Evolutionary conservation across 257 asterid genomes (phyloP).

Genomic region (Capsicum baccatum): DNA sequence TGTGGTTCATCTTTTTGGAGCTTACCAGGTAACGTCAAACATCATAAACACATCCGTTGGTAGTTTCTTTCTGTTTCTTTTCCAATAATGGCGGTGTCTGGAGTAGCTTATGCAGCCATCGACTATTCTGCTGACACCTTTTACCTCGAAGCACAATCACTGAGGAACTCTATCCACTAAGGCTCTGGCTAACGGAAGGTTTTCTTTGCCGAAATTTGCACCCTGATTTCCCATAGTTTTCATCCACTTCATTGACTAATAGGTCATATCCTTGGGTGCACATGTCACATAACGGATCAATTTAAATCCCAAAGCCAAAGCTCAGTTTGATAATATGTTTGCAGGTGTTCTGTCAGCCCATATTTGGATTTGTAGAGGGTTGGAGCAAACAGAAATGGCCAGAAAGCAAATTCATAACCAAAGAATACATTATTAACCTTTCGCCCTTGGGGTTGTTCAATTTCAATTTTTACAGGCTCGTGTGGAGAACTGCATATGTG

Average conservation of each 20-base stretch:
- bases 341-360: constrained; percentile 67
- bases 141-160: neutral
- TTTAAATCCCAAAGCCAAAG: neutral
- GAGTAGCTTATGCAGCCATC: neutral
- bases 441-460: constrained; percentile 36
- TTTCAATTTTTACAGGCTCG: constrained; percentile 51
- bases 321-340: constrained; percentile 8
- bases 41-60: neutral
- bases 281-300: neutral
- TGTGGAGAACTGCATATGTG: constrained; percentile 68
- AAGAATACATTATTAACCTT: constrained; percentile 35
- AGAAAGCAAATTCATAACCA: constrained; percentile 36
- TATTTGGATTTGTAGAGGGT: constrained; percentile 59
- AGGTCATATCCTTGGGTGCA: constrained; percentile 17
- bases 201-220: too few relatives aligned
- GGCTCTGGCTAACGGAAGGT: neutral
- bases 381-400: constrained; percentile 47
- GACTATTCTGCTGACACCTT: neutral
- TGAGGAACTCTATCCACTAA: neutral
- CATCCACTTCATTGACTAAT: neutral
- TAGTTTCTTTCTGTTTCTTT: neutral
- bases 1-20: constrained; percentile 68
- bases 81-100: neutral
- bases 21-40: constrained; percentile 57
- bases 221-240: neutral